Percentiles rank a stretch among this genome's conserved stretches.
Evolutionary conservation across 2,329 filamentous ascomycete species (phyloP).

Genomic region (Sarocladiaceae sp.): DNA sequence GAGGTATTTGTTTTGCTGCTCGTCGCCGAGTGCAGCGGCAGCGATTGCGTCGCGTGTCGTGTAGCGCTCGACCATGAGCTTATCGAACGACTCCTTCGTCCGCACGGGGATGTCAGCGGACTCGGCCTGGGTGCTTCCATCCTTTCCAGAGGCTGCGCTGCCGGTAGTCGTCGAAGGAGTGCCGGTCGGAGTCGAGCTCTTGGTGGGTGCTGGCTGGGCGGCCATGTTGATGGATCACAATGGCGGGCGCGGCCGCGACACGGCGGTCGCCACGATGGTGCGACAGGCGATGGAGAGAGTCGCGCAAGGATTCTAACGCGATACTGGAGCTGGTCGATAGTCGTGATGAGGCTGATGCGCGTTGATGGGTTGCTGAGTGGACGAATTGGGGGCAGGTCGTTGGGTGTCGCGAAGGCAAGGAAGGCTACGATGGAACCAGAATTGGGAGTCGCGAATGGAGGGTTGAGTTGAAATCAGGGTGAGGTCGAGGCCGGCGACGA

Average conservation of each 20-base stretch:
- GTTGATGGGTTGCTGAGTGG: too few relatives aligned
- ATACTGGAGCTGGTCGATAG: not conserved
- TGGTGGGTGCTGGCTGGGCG: slow-evolving; percentile 29
- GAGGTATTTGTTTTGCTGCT: slow-evolving; percentile 38
- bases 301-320: not conserved
- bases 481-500: too few relatives aligned
- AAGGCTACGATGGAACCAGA: too few relatives aligned
- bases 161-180: slow-evolving; percentile 19
- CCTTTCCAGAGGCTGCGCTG: slow-evolving; percentile 20
- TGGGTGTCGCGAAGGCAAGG: slow-evolving; percentile 3
- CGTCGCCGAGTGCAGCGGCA: slow-evolving; percentile 43
- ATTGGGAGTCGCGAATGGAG: too few relatives aligned
- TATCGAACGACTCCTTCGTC: slow-evolving; percentile 50
- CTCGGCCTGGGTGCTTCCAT: slow-evolving; percentile 17
- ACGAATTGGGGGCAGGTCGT: not conserved
- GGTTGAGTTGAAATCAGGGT: too few relatives aligned
- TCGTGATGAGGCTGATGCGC: too few relatives aligned
- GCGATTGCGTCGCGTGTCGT: slow-evolving; percentile 49
- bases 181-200: slow-evolving; percentile 25
- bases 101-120: slow-evolving; percentile 33
- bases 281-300: slow-evolving; percentile 4
- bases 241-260: slow-evolving; percentile 6
- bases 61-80: slow-evolving; percentile 47
- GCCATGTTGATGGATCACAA: slow-evolving; percentile 30
- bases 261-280: slow-evolving; percentile 6